These are phyloP conservation scores for Blepharisma japonicum DNA, from an alignment of 73 alveolate genomes.

Conservation along the genomic window DNA sequence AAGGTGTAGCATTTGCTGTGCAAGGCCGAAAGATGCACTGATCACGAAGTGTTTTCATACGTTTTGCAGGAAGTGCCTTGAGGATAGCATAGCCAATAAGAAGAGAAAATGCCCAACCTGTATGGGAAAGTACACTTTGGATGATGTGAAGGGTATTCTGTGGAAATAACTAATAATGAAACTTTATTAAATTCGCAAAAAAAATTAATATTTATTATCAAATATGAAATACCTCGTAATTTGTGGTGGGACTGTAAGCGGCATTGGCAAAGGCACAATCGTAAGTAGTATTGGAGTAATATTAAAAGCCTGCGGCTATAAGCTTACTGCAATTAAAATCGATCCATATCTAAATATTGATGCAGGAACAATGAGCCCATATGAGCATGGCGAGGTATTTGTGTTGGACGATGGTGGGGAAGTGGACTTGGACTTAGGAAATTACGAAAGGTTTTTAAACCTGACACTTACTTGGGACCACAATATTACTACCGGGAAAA, in stretches of 20 bases:
- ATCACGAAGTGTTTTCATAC: no score
- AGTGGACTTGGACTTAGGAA: slow-evolving; percentile 72
- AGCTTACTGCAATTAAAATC: slow-evolving; percentile 56
- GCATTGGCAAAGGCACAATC: slow-evolving; percentile 64
- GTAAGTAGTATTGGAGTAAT: slow-evolving; percentile 54
- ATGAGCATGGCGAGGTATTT: slow-evolving; percentile 72
- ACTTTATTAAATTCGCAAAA: background rate
- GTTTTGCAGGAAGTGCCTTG: no score
- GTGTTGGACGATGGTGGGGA: slow-evolving; percentile 75
- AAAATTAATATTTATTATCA: background rate
- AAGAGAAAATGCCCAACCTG: no score
- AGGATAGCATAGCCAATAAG: no score
- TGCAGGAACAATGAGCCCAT: slow-evolving; percentile 82
- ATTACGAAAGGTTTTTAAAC: slow-evolving; percentile 61
- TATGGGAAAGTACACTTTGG: no score
- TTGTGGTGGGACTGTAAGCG: slow-evolving; percentile 68
- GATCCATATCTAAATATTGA: slow-evolving; percentile 75
- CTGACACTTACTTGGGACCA: slow-evolving; percentile 45
- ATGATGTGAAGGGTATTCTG: no score
- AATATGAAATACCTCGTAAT: slow-evolving; percentile 44
- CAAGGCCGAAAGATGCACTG: no score
- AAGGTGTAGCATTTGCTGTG: no score
- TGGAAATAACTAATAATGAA: no score
- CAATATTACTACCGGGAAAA: slow-evolving; percentile 62
- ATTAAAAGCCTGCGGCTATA: slow-evolving; percentile 49